phyloP scores from a whole-genome alignment of 2,329 filamentous ascomycete genomes.

The Ramichloridium luteum region DNA sequence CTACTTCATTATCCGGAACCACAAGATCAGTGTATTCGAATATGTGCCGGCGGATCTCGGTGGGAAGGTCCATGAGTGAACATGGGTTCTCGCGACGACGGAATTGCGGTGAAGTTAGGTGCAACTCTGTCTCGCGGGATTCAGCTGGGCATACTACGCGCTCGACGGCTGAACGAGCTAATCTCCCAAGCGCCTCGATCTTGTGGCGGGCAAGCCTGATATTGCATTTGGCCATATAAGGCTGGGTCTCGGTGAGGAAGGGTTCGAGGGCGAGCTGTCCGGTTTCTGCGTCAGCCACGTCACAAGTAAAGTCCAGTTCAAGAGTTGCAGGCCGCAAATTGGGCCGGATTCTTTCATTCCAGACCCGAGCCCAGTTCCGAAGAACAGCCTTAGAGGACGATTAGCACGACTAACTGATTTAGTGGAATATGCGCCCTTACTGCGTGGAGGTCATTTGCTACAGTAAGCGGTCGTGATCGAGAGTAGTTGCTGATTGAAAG shows the following conservation, averaged over 20 bases:
- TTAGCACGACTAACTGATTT: background rate
- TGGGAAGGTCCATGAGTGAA: constrained; percentile 1
- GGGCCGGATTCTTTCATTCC: background rate
- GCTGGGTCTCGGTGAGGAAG: background rate
- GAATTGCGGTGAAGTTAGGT: background rate
- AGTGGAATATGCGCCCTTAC: background rate
- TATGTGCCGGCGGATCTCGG: constrained; percentile 1
- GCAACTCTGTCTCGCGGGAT: background rate
- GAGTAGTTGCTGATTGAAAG: constrained; percentile 1
- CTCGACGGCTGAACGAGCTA: constrained; percentile 1
- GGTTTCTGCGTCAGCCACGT: constrained; percentile 1
- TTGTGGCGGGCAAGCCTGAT: constrained; percentile 1
- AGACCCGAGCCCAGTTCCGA: background rate
- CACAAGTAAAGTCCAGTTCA: background rate
- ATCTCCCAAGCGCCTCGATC: background rate
- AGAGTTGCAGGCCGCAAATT: constrained; percentile 1
- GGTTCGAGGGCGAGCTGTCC: background rate
- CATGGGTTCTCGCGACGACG: background rate
- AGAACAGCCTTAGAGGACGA: constrained; percentile 1
- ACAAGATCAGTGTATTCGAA: constrained; percentile 1
- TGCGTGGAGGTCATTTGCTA: background rate
- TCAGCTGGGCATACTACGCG: constrained; percentile 1
- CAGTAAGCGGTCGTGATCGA: constrained; percentile 1
- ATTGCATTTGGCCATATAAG: background rate
- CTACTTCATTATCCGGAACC: constrained; percentile 1